Evolutionary conservation across 192 early-diverging fungal species (phyloP), one percentile per base, ranked within the genome.

Genomic region (Thamnidium elegans): DNA sequence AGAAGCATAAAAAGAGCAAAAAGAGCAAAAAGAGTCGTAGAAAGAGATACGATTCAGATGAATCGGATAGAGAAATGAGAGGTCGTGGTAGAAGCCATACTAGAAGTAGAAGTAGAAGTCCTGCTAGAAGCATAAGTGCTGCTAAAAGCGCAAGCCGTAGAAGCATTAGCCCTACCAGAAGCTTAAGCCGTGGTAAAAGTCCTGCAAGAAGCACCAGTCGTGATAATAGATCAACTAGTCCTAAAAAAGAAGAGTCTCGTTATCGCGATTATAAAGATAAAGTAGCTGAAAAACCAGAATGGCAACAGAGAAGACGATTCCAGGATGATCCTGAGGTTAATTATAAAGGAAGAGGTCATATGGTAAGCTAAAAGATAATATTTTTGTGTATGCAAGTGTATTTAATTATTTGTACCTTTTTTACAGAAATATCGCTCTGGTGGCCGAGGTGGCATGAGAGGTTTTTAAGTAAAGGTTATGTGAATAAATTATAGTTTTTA

Each of bases 271-370:
- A 50, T 14, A 52, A 36, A 50, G 68, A 66, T 8, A 48, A 55
- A 39, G 70, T 45, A 39, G 26, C 44, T 17, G 65, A 69, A 20
- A 62, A 67, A 15, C 72, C 63, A 14, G 73, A 63, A n/a, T 63
- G 74, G 76, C 63, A 71, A 34, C 26, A 61, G 50, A 47, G 34
- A 26, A 67, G 70, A 55, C 14, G 53, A 3, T 62, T 72, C 42
- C 44, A 63, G 15, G 72, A 60, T 52, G 56, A 70, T 19, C 78
- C 83, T 0, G 69, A 69, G 26, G 70, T 84, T 36, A 73, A 75
- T 30, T 84, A 79, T 58, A 84, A 84, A 62, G 83, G 83, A 36
- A 72, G 83, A 23, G 83, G 83, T 26, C 59, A 61, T 26, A 78
- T 74, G 77, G 83, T 84, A 69, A 71, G 71, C 55, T 15, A 15